Conservation (phyloP, 257 asterid species). For the Paulownia fortunei region DNA sequence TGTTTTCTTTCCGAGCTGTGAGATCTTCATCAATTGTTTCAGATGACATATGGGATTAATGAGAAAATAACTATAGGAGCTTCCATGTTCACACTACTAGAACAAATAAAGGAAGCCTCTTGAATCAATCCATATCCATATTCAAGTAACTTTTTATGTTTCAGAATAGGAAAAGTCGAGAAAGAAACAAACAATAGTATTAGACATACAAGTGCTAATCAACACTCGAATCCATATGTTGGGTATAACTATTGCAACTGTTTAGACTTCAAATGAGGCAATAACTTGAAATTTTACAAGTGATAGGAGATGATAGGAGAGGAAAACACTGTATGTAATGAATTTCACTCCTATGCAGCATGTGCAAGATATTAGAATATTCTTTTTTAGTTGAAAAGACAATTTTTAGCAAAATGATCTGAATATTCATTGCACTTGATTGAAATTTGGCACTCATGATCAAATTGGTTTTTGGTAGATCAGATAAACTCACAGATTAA, state of each 20-base stretch:
- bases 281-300: not conserved
- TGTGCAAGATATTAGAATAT: not conserved
- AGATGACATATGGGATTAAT: not conserved
- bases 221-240: too few species aligned
- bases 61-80: not conserved
- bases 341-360: too few species aligned
- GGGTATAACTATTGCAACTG: too few species aligned
- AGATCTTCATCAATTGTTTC: not conserved
- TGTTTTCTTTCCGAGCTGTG: too few species aligned
- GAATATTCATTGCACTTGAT: not conserved
- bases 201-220: too few species aligned
- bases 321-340: too few species aligned
- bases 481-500: constrained; percentile 67
- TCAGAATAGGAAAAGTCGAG: too few species aligned
- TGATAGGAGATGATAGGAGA: not conserved
- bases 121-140: not conserved
- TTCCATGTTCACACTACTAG: not conserved
- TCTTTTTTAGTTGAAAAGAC: not conserved
- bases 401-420: not conserved
- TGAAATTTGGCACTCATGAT: constrained; percentile 29
- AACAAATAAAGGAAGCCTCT: constrained; percentile 2
- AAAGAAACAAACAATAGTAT: too few species aligned
- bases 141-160: not conserved
- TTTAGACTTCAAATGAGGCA: too few species aligned
- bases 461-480: constrained; percentile 61